A percentile compares a stretch with the other conserved stretches of the same genome.
These are phyloP conservation scores for Acanthamoeba healyi DNA, from an alignment of 208 protist species.

Conservation along the genomic window DNA sequence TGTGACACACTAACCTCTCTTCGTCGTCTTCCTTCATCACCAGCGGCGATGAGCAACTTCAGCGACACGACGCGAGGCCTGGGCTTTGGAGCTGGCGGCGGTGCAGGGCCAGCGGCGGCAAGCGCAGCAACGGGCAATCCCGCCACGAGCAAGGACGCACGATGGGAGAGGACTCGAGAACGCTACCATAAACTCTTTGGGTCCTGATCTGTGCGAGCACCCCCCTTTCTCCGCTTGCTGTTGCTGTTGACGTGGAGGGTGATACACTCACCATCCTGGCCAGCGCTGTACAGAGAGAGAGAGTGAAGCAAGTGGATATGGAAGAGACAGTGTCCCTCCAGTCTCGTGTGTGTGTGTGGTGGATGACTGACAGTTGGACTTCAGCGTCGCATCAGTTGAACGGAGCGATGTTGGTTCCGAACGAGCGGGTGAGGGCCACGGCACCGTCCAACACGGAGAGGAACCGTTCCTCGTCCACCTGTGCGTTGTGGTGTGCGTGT, in stretches of 20 bases:
- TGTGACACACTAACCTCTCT: neutral
- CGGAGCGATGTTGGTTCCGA: neutral
- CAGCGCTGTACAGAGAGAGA: too few species aligned
- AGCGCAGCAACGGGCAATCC: neutral
- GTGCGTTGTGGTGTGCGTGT: too few species aligned
- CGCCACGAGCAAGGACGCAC: neutral
- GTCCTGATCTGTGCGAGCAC: too few species aligned
- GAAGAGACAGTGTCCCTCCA: too few species aligned
- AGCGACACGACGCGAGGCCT: constrained; percentile 47
- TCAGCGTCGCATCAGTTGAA: too few species aligned
- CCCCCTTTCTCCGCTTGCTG: too few species aligned
- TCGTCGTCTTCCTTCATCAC: too few species aligned
- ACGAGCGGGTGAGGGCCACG: neutral
- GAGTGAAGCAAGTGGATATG: too few species aligned
- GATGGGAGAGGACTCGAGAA: neutral
- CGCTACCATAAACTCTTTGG: neutral
- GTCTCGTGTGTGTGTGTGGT: too few species aligned
- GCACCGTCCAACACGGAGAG: neutral
- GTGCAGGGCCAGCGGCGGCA: neutral
- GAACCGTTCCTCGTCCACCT: neutral
- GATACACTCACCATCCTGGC: too few species aligned
- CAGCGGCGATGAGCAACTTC: constrained; percentile 38
- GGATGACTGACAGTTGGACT: too few species aligned
- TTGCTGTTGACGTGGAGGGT: too few species aligned
- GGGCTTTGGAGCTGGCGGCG: constrained; percentile 5